Conservation (phyloP, 495 filamentous ascomycete genomes). For the Hypomontagnella monticulosa region DNA sequence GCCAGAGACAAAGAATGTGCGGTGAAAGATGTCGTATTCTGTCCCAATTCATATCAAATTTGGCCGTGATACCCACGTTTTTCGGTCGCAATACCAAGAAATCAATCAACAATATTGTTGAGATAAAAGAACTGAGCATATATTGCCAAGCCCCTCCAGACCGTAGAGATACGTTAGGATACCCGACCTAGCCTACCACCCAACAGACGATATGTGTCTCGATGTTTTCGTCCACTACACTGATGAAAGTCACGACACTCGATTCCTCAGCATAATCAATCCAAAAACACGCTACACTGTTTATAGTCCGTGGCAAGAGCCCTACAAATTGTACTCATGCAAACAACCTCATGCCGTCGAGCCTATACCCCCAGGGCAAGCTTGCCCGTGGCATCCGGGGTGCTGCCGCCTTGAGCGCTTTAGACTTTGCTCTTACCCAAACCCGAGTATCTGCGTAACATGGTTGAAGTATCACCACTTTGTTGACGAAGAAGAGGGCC, state of each 20-base stretch:
- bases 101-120: no score
- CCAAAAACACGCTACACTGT: constrained; percentile 33
- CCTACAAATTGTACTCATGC: not conserved
- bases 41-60: no score
- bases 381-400: constrained; percentile 20
- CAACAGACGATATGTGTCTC: constrained; percentile 21
- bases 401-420: constrained; percentile 29
- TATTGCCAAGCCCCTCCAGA: no score
- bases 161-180: no score
- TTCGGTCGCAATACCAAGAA: no score
- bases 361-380: not conserved
- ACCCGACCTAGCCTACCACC: no score
- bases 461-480: constrained; percentile 33
- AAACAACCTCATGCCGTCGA: not conserved
- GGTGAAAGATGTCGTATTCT: no score
- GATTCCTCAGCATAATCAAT: constrained; percentile 20
- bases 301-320: constrained; percentile 34
- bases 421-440: not conserved
- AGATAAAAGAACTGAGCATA: no score
- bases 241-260: constrained; percentile 28
- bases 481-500: constrained; percentile 6
- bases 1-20: no score
- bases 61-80: no score
- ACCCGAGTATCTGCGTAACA: not conserved
- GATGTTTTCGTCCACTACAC: constrained; percentile 22